Base-by-base conservation (phyloP, 345 rosid species). In the Geranium rotundifolium region DNA sequence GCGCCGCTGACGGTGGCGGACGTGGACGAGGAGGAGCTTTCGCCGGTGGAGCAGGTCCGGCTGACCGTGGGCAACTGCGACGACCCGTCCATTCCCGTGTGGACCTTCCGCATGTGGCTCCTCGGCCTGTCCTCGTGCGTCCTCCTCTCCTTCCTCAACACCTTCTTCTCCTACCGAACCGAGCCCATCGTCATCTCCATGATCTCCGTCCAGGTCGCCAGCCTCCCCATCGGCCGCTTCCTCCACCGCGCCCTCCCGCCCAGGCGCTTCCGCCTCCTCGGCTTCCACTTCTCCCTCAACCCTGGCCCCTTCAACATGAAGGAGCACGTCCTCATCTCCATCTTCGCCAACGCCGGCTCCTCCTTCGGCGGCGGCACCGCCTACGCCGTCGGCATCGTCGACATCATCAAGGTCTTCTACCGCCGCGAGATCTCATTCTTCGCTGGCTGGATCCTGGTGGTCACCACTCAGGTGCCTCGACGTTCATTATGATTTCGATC, bases 21-120 rank as follows among this genome's bases (percentile, higher is more conserved):
- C 37, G 7, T 7, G 7, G 37, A 31, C 37, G 79, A 77, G 27
- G 80, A 76, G 17, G 85, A 75, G 56, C 71, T 66, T 16, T 77
- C 90, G 37, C 84, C 85, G 0, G 59, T 85, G 0, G 90, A 85
- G 66, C 59, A 85, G 68, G 90, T 85, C 70, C 80, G 81, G 57
- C 77, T 85, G 14, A 85, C 85, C 7, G 90, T 82, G 0, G 65
- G 84, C 1, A 82, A 72, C 73, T 63, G 69, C 54, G 87, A 85
- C 58, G 84, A 85, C 70, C 77, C 80, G 19, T 65, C 81, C 17
- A 71, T 85, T 0, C 82, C 90, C 0, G 88, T 82, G 9, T 85
- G 81, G 79, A 85, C 90, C 16, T 85, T 81, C 64, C 81, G 91
- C 2, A 82, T 81, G 88, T 85, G 88, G 84, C 60, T 76, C 62